Evolutionary conservation across 1,139 yeast genomes (phyloP), one percentile per base, ranked within the genome.

Genomic region (Arxiozyma bovina): DNA sequence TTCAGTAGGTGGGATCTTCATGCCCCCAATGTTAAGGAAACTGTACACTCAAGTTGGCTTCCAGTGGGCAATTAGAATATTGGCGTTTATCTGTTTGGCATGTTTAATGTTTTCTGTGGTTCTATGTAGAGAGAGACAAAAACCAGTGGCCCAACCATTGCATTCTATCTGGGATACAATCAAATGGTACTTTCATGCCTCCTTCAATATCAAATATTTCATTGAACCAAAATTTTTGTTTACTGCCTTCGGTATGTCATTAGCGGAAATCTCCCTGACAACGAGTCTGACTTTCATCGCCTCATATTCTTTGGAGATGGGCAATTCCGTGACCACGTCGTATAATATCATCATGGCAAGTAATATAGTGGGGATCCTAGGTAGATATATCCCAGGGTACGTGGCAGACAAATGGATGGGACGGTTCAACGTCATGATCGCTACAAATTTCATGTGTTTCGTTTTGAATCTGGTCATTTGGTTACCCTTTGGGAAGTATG

Each of bases 361-460:
- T 61, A 84, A 82, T 67, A 83, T 82, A 0, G 72, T 79, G 1
- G 87, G 88, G 6, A 74, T 82, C 18, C 59, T 77, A 3, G 89
- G 88, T 1, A 70, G 89, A 56, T 76, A 76, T 54, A 60, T 81
- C 7, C 84, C 87, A 0, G 82, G 83, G 0, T 67, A 72, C 38
- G 59, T 77, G 11, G 76, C 83, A 0, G 85, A 85, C 56, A 79
- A 73, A 55, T 75, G 67, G 55, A 57, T 77, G 38, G 90, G 90
- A 0, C 72, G 79, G 43, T 83, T 79, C 67, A 84, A 83, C 61
- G 73, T 82, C 21, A 77, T 78, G 63, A 69, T 77, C 40, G 54
- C 65, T 23, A 72, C 80, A 69, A 66, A 79, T 58, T 25, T 69
- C n/a, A 60, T 75, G 50, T 70, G 80, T 40, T 74, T 76, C 0